These are phyloP conservation scores for Trichoderma cornu-damae DNA, from an alignment of 2,329 filamentous ascomycete species.

Conservation along the genomic window DNA sequence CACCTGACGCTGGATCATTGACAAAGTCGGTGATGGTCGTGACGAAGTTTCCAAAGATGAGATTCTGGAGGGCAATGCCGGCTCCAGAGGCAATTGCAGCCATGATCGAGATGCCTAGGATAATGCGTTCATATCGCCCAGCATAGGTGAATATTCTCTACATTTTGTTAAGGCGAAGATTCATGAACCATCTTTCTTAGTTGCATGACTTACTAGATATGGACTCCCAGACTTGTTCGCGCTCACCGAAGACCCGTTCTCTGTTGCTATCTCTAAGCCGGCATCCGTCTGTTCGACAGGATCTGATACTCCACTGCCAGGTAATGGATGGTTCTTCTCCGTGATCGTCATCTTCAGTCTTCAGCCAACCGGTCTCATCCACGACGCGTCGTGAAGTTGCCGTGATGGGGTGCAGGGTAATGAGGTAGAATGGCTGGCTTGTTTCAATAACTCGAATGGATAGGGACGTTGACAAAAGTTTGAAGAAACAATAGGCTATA, in stretches of 20 bases:
- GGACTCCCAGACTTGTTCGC: conserved; percentile 3
- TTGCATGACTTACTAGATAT: not conserved
- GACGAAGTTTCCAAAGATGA: conserved; percentile 38
- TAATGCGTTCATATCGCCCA: not conserved
- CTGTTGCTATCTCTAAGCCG: not conserved
- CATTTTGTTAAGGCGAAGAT: not conserved
- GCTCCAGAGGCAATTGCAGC: conserved; percentile 36
- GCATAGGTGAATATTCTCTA: conserved; percentile 12
- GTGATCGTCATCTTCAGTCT: not conserved
- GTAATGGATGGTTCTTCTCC: not conserved
- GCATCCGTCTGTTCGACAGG: not conserved
- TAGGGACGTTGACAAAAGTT: not conserved
- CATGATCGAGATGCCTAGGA: conserved; percentile 20
- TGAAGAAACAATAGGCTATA: no score
- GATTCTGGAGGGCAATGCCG: conserved; percentile 35
- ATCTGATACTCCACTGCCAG: not conserved
- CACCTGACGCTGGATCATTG: conserved; percentile 23
- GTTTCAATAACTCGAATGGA: not conserved
- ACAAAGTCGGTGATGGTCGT: conserved; percentile 34
- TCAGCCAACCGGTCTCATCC: not conserved
- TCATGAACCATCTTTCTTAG: not conserved
- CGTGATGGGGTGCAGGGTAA: not conserved
- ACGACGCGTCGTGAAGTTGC: not conserved
- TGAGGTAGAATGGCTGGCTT: not conserved
- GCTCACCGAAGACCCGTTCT: not conserved